Percentiles rank a stretch among this genome's conserved stretches.
These are phyloP conservation scores for Vanderwaltozyma yarrowii DNA, from an alignment of 805 yeast genomes.

Conservation along the genomic window DNA sequence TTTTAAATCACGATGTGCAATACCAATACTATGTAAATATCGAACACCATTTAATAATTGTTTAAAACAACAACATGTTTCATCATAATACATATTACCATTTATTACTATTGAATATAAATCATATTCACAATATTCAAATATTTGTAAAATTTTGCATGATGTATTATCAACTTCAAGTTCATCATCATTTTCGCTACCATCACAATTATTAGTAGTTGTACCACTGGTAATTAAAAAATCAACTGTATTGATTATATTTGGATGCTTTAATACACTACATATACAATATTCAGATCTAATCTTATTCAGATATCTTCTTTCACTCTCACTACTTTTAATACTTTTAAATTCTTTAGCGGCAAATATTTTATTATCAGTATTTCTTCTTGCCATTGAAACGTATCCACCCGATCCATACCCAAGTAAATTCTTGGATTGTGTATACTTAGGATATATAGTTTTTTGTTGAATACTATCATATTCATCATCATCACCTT, in stretches of 20 bases:
- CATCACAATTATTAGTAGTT: too few relatives aligned
- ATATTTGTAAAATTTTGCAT: conserved; percentile 58
- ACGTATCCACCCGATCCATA: conserved; percentile 89
- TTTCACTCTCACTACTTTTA: conserved; percentile 58
- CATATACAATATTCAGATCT: conserved; percentile 95
- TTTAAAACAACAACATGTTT: conserved; percentile 81
- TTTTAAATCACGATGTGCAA: conserved; percentile 87
- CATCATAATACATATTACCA: conserved; percentile 71
- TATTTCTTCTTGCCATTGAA: conserved; percentile 53
- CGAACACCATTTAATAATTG: conserved; percentile 73
- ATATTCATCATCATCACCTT: too few relatives aligned
- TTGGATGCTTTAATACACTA: conserved; percentile 78
- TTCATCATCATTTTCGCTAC: too few relatives aligned
- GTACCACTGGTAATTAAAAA: too few relatives aligned
- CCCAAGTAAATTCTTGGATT: not conserved
- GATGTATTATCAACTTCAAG: conserved; percentile 62
- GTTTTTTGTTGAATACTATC: not conserved
- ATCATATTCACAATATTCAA: conserved; percentile 93
- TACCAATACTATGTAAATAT: conserved; percentile 74
- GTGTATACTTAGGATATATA: not conserved
- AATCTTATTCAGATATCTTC: conserved; percentile 86
- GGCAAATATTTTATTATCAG: conserved; percentile 70
- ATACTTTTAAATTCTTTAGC: conserved; percentile 85
- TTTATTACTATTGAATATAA: conserved; percentile 92
- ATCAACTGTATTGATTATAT: conserved; percentile 84